Evolutionary conservation across 2,329 filamentous ascomycete species (phyloP).

Genomic region (Colletotrichum cereale): DNA sequence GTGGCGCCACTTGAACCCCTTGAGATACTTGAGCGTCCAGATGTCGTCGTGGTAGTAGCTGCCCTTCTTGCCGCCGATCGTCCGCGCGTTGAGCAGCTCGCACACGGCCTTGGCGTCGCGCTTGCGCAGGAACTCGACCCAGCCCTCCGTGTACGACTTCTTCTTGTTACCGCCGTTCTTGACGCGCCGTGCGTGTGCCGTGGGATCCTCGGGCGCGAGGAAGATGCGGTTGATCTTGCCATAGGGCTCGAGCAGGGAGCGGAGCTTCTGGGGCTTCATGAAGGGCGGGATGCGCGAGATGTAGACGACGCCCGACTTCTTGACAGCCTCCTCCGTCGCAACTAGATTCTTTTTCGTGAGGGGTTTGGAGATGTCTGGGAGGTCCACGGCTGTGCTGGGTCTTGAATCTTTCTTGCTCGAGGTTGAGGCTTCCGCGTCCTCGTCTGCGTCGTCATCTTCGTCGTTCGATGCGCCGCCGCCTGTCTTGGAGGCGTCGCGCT

Average conservation of each 20-base stretch:
- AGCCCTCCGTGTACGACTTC: constrained; percentile 84
- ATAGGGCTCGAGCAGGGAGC: constrained; percentile 80
- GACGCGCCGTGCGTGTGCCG: constrained; percentile 74
- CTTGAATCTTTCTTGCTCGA: constrained; percentile 48
- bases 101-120: constrained; percentile 81
- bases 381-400: constrained; percentile 37
- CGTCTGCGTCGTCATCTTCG: constrained; percentile 43
- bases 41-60: constrained; percentile 88
- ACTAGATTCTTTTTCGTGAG: constrained; percentile 77
- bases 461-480: constrained; percentile 49
- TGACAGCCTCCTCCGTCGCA: constrained; percentile 72
- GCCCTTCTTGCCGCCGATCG: constrained; percentile 86
- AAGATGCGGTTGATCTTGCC: constrained; percentile 83
- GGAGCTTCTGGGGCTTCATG: constrained; percentile 86
- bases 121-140: constrained; percentile 86
- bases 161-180: constrained; percentile 86
- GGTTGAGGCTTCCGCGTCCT: constrained; percentile 37
- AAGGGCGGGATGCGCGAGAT: constrained; percentile 87
- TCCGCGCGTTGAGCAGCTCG: constrained; percentile 81
- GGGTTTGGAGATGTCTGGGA: constrained; percentile 65
- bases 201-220: constrained; percentile 80
- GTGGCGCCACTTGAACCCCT: constrained; percentile 85
- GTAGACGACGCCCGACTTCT: constrained; percentile 85
- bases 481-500: constrained; percentile 50
- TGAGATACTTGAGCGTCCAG: constrained; percentile 86